phyloP scores from a whole-genome alignment of 2,329 filamentous ascomycete species.

The Coniochaeta ligniaria region DNA sequence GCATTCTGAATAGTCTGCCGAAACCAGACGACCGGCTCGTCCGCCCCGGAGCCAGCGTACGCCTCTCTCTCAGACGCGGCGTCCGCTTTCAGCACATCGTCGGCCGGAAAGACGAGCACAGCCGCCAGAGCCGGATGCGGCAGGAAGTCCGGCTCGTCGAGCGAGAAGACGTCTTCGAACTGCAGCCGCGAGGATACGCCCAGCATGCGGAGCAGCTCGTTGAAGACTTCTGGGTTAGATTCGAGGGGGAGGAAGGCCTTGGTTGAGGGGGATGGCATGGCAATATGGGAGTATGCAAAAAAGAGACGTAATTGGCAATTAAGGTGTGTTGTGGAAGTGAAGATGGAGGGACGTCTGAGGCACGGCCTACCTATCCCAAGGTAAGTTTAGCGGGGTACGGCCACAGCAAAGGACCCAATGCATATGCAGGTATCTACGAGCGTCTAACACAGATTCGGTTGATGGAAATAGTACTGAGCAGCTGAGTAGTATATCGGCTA shows the following conservation, averaged over 20 bases:
- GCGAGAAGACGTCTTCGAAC: conserved; percentile 64
- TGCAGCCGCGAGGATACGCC: conserved; percentile 49
- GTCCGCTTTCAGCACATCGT: conserved; percentile 49
- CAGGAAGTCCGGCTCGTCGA: conserved; percentile 60
- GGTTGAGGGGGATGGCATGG: background rate
- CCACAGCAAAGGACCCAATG: no score
- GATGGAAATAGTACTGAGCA: no score
- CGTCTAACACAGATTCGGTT: no score
- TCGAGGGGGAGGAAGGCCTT: conserved; percentile 24
- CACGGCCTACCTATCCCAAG: no score
- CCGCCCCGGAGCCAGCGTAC: conserved; percentile 28
- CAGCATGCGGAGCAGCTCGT: conserved; percentile 53
- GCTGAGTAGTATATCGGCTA: no score
- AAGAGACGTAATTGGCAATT: background rate
- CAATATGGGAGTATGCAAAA: background rate
- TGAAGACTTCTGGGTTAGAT: conserved; percentile 60
- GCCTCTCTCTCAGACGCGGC: background rate
- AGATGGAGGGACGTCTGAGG: background rate
- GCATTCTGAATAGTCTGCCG: conserved; percentile 67
- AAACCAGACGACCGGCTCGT: conserved; percentile 64
- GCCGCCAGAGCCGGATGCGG: conserved; percentile 58
- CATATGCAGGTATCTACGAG: no score
- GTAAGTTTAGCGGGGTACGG: background rate
- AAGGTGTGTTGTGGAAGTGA: no score
- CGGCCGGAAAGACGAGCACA: conserved; percentile 59